These are phyloP conservation scores for Fraxinus paxiana DNA, from an alignment of 305 asterid species.

Conservation along the genomic window DNA sequence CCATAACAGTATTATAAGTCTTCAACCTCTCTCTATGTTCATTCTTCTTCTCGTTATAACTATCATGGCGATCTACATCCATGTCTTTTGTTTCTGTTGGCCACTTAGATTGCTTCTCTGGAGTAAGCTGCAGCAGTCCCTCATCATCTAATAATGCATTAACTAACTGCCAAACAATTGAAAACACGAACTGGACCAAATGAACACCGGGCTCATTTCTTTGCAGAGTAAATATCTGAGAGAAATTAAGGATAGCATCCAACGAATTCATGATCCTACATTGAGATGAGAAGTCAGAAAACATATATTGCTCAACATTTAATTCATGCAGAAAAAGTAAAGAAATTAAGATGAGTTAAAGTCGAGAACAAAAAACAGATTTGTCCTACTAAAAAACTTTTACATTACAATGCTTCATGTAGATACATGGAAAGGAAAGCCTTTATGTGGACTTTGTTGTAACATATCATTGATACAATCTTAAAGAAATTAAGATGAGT, in stretches of 20 bases:
- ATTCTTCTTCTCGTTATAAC: conserved; percentile 45
- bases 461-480: neutral
- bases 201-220: conserved; percentile 52
- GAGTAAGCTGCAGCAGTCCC: conserved; percentile 60
- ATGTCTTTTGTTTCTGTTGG: conserved; percentile 57
- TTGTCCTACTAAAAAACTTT: neutral
- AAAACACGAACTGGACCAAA: conserved; percentile 64
- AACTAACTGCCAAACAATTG: conserved; percentile 76
- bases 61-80: conserved; percentile 50
- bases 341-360: too few relatives aligned
- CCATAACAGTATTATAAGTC: conserved; percentile 50
- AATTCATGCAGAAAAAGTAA: conserved; percentile 2
- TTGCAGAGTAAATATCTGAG: conserved; percentile 49
- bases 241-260: conserved; percentile 50
- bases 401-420: neutral
- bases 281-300: conserved; percentile 9
- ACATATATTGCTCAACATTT: neutral
- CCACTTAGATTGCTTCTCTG: conserved; percentile 60
- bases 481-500: neutral
- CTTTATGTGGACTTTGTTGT: neutral
- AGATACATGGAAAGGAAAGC: neutral
- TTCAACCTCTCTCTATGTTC: conserved; percentile 52
- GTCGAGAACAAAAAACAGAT: too few relatives aligned
- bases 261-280: conserved; percentile 67
- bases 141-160: conserved; percentile 83